Evolutionary conservation across 2,329 filamentous ascomycete species (phyloP).

Genomic region (Colletotrichum tofieldiae): DNA sequence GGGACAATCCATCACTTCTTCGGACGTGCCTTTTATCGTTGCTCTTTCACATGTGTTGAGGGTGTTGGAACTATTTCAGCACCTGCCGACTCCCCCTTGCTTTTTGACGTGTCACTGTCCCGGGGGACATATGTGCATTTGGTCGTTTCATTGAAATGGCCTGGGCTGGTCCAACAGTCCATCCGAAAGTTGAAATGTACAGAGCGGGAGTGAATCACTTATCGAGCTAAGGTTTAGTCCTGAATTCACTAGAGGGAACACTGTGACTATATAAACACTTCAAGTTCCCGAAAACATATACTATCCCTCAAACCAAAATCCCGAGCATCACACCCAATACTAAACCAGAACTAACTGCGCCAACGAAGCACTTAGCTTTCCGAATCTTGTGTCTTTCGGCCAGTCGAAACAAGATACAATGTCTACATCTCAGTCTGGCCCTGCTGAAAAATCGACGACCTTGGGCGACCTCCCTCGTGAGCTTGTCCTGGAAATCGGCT

Average conservation of each 20-base stretch:
- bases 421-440: not conserved
- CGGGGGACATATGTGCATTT: not conserved
- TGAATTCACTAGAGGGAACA: not conserved
- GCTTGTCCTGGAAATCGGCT: not conserved
- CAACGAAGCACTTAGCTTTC: not conserved
- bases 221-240: not conserved
- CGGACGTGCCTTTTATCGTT: not conserved
- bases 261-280: too few species aligned
- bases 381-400: not conserved
- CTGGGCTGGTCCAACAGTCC: not conserved
- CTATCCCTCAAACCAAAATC: not conserved
- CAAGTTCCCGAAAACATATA: not conserved
- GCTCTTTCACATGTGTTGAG: too few species aligned
- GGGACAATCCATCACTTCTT: conserved; percentile 38
- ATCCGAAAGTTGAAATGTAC: not conserved
- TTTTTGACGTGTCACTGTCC: too few species aligned
- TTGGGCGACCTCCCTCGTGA: not conserved
- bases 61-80: not conserved
- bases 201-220: too few species aligned
- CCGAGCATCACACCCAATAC: not conserved
- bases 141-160: too few species aligned
- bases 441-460: not conserved
- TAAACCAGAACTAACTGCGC: not conserved
- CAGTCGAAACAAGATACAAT: not conserved
- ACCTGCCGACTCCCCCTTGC: not conserved